These are phyloP conservation scores for Scytalidium lignicola DNA, from an alignment of 2,329 filamentous ascomycete species.

Conservation along the genomic window DNA sequence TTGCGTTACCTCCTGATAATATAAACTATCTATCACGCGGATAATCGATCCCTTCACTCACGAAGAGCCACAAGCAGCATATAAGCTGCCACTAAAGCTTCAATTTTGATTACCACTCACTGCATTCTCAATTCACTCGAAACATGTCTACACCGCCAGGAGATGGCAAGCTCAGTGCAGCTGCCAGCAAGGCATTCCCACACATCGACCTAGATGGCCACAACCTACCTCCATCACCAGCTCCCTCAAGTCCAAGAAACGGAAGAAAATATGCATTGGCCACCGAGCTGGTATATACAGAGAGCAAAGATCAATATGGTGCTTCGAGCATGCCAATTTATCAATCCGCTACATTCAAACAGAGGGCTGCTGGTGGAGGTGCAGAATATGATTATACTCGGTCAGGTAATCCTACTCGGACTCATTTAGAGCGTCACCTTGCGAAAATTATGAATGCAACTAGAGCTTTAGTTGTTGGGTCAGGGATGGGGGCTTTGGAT, in stretches of 20 bases:
- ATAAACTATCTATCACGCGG: too few species aligned
- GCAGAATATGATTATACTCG: constrained; percentile 97
- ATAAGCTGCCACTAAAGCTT: not conserved
- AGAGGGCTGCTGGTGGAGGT: constrained; percentile 71
- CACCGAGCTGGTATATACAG: constrained; percentile 94
- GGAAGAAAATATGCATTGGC: constrained; percentile 88
- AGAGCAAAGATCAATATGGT: constrained; percentile 95
- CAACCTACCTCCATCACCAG: constrained; percentile 83
- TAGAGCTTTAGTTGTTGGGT: constrained; percentile 87
- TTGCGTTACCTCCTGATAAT: too few species aligned
- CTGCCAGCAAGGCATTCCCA: constrained; percentile 20
- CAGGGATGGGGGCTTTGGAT: constrained; percentile 95
- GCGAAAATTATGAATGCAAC: constrained; percentile 98
- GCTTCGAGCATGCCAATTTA: constrained; percentile 96
- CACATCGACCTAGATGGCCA: constrained; percentile 77
- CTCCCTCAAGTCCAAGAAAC: constrained; percentile 82
- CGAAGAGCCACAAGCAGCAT: not conserved
- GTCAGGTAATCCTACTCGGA: constrained; percentile 93
- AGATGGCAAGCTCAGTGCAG: constrained; percentile 18
- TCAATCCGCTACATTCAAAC: constrained; percentile 98
- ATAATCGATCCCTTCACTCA: too few species aligned
- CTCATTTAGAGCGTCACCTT: constrained; percentile 91
- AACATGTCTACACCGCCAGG: constrained; percentile 30
- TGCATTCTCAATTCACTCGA: not conserved
- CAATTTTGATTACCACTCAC: constrained; percentile 1